Evolutionary conservation across 805 yeast species (phyloP), one percentile per base, ranked within the genome.

Genomic region (Saccharomycopsis sp.): DNA sequence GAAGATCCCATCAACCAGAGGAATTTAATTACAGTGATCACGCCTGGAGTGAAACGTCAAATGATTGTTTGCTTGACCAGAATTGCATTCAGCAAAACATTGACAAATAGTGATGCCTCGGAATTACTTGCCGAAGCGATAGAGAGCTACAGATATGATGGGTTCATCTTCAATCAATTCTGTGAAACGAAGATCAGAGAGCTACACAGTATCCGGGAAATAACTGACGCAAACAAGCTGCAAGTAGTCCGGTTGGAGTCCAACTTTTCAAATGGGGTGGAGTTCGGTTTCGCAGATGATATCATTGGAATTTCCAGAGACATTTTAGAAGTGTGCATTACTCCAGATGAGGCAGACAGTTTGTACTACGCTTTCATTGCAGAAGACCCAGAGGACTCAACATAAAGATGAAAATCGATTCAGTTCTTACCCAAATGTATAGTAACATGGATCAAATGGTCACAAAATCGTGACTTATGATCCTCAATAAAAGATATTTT

Each of bases 271-370:
- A 76, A 77, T 52, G 84, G 84, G 1, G 53, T 76, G 10, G 84
- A 77, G 52, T 68, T 75, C 45, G 70, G 75, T 4, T 79, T 77
- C 52, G 77, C 73, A 42, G 71, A 66, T 42, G 77, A 73, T 43
- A 73, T 76, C 2, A 73, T 80, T 29, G 85, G 78, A 47, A 61
- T 79, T 53, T 79, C 94, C 0, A 65, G 85, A 47, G 83, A 78
- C 48, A 69, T 85, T 15, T 61, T 86, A 40, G 85, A 78, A 44
- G 67, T 69, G 20, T 75, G 77, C 45, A 71, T 77, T 8, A 80
- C 85, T 3, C 77, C 78, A 52, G 87, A 81, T 48, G 94, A 83
- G 50, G 85, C 86, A 1, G 94, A 86, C 57, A 73, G 75, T 39
- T 61, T 85, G 47, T 83, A 75, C 55, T 40, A 46, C 22, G 49